Percentiles rank a stretch among this genome's conserved stretches.
phyloP scores from a whole-genome alignment of 2,329 filamentous ascomycete genomes.

The Cadophora sp. region DNA sequence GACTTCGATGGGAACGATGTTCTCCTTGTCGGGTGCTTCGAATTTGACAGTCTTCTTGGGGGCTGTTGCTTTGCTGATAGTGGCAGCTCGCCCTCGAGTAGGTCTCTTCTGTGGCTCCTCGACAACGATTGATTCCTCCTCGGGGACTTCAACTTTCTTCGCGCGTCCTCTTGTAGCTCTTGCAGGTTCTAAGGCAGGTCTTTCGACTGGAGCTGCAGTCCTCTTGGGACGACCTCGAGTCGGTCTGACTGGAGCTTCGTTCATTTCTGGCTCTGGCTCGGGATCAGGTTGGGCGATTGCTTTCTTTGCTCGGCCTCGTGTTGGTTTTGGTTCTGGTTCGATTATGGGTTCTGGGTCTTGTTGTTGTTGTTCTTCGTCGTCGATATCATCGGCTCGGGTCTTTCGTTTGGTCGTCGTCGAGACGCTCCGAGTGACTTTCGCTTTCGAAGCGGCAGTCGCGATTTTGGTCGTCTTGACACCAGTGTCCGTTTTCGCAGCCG shows the following conservation, averaged over 20 bases:
- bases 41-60: constrained; percentile 69
- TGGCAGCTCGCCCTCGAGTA: constrained; percentile 46
- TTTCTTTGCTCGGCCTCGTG: constrained; percentile 58
- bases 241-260: constrained; percentile 44
- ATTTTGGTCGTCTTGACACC: constrained; percentile 53
- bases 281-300: constrained; percentile 40
- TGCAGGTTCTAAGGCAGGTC: constrained; percentile 31
- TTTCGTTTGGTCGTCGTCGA: constrained; percentile 59
- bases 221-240: constrained; percentile 56
- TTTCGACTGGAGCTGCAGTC: constrained; percentile 35
- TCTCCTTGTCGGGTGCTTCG: constrained; percentile 68
- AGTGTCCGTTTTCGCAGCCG: constrained; percentile 51
- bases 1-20: constrained; percentile 56
- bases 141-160: constrained; percentile 38
- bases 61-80: constrained; percentile 52
- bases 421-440: constrained; percentile 45
- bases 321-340: constrained; percentile 47
- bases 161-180: constrained; percentile 39
- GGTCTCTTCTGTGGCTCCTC: constrained; percentile 49
- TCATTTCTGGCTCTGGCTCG: constrained; percentile 39
- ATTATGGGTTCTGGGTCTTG: constrained; percentile 37
- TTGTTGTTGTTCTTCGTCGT: constrained; percentile 51
- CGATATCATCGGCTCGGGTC: constrained; percentile 59
- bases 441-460: constrained; percentile 55
- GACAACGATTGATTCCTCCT: constrained; percentile 37